Evolutionary conservation across 2,329 filamentous ascomycete species (phyloP).

Genomic region (Apiospora marii): DNA sequence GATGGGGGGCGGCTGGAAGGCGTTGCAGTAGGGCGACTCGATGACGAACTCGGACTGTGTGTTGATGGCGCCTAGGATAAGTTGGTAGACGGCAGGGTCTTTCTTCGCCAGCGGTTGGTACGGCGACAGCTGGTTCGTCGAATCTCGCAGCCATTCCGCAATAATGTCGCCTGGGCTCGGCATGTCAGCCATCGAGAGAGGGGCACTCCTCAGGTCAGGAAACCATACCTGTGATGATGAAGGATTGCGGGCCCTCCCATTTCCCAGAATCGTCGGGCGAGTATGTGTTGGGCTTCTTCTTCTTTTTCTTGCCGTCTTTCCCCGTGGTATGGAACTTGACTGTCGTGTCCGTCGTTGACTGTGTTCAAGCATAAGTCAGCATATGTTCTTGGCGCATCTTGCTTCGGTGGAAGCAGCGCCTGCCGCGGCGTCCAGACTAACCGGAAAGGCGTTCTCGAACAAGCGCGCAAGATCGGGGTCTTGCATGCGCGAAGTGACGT

Average conservation of each 20-base stretch:
- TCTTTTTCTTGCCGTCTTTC: slow-evolving; percentile 56
- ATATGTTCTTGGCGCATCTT: neutral
- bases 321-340: slow-evolving; percentile 84
- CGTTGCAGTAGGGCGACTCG: slow-evolving; percentile 95
- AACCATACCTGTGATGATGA: slow-evolving; percentile 79
- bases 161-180: slow-evolving; percentile 71
- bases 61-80: slow-evolving; percentile 93
- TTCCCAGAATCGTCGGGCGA: slow-evolving; percentile 58
- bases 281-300: slow-evolving; percentile 19
- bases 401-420: too few species aligned
- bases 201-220: neutral
- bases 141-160: slow-evolving; percentile 91
- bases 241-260: slow-evolving; percentile 88
- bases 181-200: neutral
- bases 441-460: slow-evolving; percentile 93
- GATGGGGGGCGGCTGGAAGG: slow-evolving; percentile 92
- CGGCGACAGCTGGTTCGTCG: slow-evolving; percentile 89
- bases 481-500: slow-evolving; percentile 80
- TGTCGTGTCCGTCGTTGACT: slow-evolving; percentile 87
- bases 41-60: slow-evolving; percentile 97
- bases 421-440: slow-evolving; percentile 33
- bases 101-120: slow-evolving; percentile 87
- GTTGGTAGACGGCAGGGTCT: slow-evolving; percentile 76
- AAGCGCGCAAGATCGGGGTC: slow-evolving; percentile 89
- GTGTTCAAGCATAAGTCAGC: slow-evolving; percentile 27